Evolutionary conservation across 257 asterid species (phyloP).

Genomic region (Salvia splendens): DNA sequence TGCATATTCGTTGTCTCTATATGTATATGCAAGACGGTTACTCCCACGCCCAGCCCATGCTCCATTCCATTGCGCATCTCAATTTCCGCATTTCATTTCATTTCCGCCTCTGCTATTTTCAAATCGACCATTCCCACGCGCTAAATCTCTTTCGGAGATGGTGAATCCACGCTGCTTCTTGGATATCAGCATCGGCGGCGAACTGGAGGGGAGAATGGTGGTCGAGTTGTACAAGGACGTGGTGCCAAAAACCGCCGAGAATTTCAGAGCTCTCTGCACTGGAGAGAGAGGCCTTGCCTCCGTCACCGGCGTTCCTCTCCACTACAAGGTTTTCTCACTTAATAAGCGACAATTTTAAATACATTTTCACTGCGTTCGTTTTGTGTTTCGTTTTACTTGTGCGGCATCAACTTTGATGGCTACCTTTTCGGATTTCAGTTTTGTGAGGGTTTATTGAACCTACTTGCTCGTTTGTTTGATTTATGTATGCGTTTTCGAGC

Average conservation of each 20-base stretch:
- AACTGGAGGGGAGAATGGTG: slow-evolving; percentile 74
- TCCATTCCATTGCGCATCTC: neutral
- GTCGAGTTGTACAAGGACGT: slow-evolving; percentile 70
- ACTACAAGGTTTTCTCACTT: slow-evolving; percentile 54
- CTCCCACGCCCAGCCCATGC: neutral
- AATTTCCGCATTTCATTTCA: neutral
- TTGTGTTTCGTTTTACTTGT: slow-evolving; percentile 1
- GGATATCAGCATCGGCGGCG: slow-evolving; percentile 84
- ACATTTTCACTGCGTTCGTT: neutral
- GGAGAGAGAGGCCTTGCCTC: slow-evolving; percentile 80
- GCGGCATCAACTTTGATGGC: slow-evolving; percentile 15
- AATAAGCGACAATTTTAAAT: neutral
- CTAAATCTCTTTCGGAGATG: slow-evolving; percentile 21
- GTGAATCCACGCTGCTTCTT: slow-evolving; percentile 55
- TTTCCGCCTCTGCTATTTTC: neutral
- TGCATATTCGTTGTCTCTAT: neutral
- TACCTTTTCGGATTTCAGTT: slow-evolving; percentile 1
- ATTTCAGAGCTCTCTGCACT: slow-evolving; percentile 84
- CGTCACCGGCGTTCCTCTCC: slow-evolving; percentile 63
- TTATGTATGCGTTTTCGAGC: neutral
- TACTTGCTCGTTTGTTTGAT: slow-evolving; percentile 12
- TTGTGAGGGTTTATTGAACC: slow-evolving; percentile 1
- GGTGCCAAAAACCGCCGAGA: slow-evolving; percentile 83
- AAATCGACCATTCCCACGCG: neutral
- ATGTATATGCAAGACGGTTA: slow-evolving; percentile 7